Evolutionary conservation across 176 grass and related monocot genomes (phyloP).

Genomic region (Phragmites australis): DNA sequence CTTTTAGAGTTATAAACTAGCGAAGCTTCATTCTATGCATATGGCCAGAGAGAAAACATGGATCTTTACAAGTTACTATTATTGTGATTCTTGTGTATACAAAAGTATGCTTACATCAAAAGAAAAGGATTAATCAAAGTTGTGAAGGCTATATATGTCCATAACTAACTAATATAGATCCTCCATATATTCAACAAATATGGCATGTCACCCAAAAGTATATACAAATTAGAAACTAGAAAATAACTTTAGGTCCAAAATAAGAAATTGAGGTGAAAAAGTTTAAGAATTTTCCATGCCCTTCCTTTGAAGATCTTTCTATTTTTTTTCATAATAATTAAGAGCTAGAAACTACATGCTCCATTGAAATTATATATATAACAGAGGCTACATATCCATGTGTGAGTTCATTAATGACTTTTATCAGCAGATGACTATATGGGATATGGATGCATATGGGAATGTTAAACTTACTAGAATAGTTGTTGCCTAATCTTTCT

Average conservation of each 20-base stretch:
- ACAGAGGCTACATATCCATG: background rate
- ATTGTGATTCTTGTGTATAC: background rate
- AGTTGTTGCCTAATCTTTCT: constrained; percentile 38
- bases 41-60: background rate
- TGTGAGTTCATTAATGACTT: background rate
- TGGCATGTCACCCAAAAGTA: background rate
- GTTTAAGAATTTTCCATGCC: too few relatives aligned
- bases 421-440: background rate
- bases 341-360: background rate
- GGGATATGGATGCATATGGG: background rate
- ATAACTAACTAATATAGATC: background rate
- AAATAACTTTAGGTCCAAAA: background rate
- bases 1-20: background rate
- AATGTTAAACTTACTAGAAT: constrained; percentile 40
- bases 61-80: background rate
- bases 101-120: background rate
- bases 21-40: background rate
- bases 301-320: background rate
- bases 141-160: background rate
- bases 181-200: background rate
- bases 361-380: background rate
- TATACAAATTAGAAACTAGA: background rate
- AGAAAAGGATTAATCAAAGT: background rate
- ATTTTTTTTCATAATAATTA: background rate
- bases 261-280: background rate